phyloP scores from a whole-genome alignment of 2,329 filamentous ascomycete species.

The Balansia obtecta region DNA sequence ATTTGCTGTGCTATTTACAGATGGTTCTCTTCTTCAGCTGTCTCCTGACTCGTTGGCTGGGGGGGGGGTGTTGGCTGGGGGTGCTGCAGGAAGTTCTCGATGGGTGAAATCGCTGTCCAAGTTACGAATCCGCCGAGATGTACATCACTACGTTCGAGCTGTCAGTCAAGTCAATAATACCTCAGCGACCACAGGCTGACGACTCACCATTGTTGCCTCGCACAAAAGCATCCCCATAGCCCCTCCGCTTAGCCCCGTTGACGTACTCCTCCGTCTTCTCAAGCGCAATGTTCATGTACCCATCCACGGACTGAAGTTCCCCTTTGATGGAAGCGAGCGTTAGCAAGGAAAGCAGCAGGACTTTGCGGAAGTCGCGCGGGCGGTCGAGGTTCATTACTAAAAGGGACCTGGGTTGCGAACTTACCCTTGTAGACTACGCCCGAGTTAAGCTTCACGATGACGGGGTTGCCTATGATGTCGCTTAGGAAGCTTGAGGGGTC shows the following conservation, averaged over 20 bases:
- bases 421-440: conserved; percentile 93
- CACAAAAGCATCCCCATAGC: conserved; percentile 90
- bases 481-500: conserved; percentile 89
- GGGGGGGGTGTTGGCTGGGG: no score
- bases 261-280: conserved; percentile 92
- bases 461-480: conserved; percentile 87
- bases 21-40: no score
- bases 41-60: no score
- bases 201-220: conserved; percentile 82
- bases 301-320: conserved; percentile 91
- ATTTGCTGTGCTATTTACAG: no score
- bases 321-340: conserved; percentile 36
- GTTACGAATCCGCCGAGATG: conserved; percentile 48
- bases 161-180: background rate
- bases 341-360: background rate
- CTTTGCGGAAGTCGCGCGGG: no score
- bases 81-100: no score
- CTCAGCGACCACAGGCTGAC: background rate
- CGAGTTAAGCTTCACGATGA: conserved; percentile 97
- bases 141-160: conserved; percentile 45
- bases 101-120: background rate
- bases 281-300: conserved; percentile 98
- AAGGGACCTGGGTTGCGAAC: no score
- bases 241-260: conserved; percentile 68
- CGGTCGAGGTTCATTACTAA: no score